Conservation (phyloP, 1,284 basidiomycete species). For the Cutaneotrichosporon arboriforme region DNA sequence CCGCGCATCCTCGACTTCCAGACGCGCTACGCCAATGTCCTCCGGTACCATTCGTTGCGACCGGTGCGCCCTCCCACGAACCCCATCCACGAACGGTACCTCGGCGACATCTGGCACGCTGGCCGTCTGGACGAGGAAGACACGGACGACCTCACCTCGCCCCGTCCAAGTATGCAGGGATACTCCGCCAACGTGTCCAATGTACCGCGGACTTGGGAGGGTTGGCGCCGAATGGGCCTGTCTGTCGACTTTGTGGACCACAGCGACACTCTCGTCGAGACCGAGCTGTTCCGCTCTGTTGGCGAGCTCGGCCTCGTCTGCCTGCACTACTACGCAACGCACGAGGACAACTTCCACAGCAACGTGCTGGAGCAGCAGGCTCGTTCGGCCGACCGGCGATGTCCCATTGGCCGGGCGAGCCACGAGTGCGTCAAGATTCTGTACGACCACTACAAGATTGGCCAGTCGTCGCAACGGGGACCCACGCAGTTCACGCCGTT, state of each 20-base stretch:
- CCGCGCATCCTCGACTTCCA: conserved; percentile 83
- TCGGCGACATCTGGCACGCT: conserved; percentile 67
- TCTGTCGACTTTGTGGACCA: conserved; percentile 53
- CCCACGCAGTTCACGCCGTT: conserved; percentile 82
- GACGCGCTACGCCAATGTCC: conserved; percentile 74
- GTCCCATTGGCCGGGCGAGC: conserved; percentile 72
- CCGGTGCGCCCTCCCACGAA: conserved; percentile 65
- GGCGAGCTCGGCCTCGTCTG: conserved; percentile 83
- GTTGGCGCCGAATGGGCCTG: conserved; percentile 50
- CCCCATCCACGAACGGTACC: conserved; percentile 57
- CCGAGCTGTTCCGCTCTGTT: conserved; percentile 73
- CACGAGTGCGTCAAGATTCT: conserved; percentile 63
- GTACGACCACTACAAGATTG: conserved; percentile 60
- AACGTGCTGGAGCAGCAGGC: conserved; percentile 81
- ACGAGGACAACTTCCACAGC: conserved; percentile 76
- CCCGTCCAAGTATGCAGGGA: conserved; percentile 36
- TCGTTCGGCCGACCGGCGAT: conserved; percentile 67
- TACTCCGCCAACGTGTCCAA: conserved; percentile 8
- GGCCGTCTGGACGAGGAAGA: conserved; percentile 37
- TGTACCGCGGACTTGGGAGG: conserved; percentile 21
- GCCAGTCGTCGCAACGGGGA: conserved; percentile 30
- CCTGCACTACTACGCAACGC: conserved; percentile 64
- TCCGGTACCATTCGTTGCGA: conserved; percentile 71
- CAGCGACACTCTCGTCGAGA: conserved; percentile 73
- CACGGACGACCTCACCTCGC: conserved; percentile 4